Conservation (phyloP, 208 protist genomes). For the Crithidia sp. region DNA sequence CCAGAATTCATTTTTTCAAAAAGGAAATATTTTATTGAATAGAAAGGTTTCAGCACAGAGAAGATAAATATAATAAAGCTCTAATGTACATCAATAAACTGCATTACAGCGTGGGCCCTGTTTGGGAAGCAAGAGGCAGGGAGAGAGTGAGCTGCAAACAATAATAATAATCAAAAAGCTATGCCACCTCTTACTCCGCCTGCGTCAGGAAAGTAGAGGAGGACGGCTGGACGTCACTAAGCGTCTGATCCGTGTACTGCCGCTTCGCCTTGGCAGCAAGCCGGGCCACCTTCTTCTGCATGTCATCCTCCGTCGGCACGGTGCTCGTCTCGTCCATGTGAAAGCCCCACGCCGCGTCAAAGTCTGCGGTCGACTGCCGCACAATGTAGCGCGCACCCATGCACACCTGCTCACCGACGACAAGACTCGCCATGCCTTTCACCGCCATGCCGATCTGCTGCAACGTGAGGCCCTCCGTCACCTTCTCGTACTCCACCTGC, state of each 20-base stretch:
- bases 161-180: no score
- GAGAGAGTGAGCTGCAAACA: no score
- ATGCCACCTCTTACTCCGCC: background rate
- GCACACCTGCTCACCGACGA: conserved; percentile 84
- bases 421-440: conserved; percentile 58
- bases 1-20: no score
- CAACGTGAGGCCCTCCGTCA: conserved; percentile 59
- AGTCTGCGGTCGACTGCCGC: conserved; percentile 57
- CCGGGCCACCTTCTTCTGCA: conserved; percentile 25
- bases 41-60: no score
- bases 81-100: no score
- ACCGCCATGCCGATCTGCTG: conserved; percentile 74
- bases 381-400: conserved; percentile 85
- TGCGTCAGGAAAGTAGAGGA: conserved; percentile 41
- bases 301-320: conserved; percentile 24
- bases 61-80: no score
- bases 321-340: conserved; percentile 62
- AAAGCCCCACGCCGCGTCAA: conserved; percentile 81
- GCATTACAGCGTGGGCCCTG: no score
- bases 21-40: no score
- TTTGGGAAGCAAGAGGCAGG: no score
- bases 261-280: conserved; percentile 20
- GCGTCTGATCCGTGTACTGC: background rate
- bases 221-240: background rate
- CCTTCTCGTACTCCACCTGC: conserved; percentile 67